These are phyloP conservation scores for Coniochaeta sp. DNA, from an alignment of 2,329 filamentous ascomycete species.

Conservation along the genomic window DNA sequence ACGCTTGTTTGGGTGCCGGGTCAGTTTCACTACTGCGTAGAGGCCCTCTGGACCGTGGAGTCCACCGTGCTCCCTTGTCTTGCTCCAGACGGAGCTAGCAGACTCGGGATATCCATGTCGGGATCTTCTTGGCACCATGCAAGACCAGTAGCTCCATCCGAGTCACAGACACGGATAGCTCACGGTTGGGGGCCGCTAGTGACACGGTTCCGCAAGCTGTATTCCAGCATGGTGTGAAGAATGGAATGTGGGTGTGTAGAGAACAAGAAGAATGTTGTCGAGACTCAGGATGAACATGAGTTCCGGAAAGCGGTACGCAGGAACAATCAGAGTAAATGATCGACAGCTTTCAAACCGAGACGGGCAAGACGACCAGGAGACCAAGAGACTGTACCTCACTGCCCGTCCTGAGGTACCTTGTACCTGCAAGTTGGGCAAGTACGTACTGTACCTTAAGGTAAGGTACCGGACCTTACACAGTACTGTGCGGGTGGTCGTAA, in stretches of 20 bases:
- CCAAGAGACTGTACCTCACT: neutral
- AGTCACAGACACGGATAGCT: neutral
- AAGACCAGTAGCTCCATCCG: neutral
- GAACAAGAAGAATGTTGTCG: neutral
- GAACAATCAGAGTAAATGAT: neutral
- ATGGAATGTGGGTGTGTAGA: neutral
- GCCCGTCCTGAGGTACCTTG: no score
- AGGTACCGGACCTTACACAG: no score
- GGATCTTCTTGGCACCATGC: constrained; percentile 1
- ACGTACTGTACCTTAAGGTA: no score
- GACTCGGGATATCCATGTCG: neutral
- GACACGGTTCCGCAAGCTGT: neutral
- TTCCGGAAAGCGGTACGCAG: neutral
- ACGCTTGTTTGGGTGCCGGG: neutral
- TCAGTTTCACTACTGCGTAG: neutral
- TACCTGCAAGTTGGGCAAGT: no score
- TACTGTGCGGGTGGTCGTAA: no score
- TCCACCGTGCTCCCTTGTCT: neutral
- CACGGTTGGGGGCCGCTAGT: neutral
- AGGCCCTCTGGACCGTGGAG: neutral
- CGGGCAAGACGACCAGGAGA: neutral
- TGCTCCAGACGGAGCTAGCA: neutral
- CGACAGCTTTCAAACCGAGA: neutral
- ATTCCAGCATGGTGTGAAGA: neutral
- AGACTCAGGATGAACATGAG: neutral